Base-by-base conservation (phyloP, 2,329 filamentous ascomycete genomes). In the Pezicula carpinea region DNA sequence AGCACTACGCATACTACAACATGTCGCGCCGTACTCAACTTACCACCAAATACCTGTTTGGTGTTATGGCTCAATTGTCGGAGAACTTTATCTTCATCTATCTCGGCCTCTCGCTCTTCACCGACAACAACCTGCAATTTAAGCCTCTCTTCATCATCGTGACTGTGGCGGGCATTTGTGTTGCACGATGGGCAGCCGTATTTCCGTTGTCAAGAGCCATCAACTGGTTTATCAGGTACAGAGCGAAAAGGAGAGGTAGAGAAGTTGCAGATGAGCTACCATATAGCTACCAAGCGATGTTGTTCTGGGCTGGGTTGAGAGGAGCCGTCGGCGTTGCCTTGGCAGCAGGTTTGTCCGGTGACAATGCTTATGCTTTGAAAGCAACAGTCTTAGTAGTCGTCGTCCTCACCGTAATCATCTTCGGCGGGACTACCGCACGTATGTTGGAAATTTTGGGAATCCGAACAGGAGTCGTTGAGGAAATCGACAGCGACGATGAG, bases 61-160 rank as follows among this genome's bases (percentile, higher is more conserved):
- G 95, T 66, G 85, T 96, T 52, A 84, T 95, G 58, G 89, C 93
- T 3, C 93, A 99, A 67, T 71, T 99, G 39, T 96, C 92, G 0
- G 93, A 99, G 70, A 99, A 99, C 68, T 99, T 99, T 65, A 99
- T 99, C 68, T 99, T 99, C 72, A 99, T 99, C 66, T 99, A 99
- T 63, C 81, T 99, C 0, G 93, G 93, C 5, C 75, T 99, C 3
- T 95, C 93, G 1, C 77, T 99, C 22, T 97, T 99, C 66, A 96
- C 93, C 3, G 91, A 97, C 59, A 83, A 83, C 44, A 82, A 88
- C 42, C 76, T 96, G 19, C 82, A 89, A 50, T 99, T 95, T 70
- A 95, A 96, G 63, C 93, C 93, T 0, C 81, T 96, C 3, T 89
- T 99, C 61, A 97, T 97, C 59, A 86, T 99, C 46, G 83, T 99